phyloP scores from a whole-genome alignment of 768 basidiomycete genomes.

The Neoboletus brunneissimus region DNA sequence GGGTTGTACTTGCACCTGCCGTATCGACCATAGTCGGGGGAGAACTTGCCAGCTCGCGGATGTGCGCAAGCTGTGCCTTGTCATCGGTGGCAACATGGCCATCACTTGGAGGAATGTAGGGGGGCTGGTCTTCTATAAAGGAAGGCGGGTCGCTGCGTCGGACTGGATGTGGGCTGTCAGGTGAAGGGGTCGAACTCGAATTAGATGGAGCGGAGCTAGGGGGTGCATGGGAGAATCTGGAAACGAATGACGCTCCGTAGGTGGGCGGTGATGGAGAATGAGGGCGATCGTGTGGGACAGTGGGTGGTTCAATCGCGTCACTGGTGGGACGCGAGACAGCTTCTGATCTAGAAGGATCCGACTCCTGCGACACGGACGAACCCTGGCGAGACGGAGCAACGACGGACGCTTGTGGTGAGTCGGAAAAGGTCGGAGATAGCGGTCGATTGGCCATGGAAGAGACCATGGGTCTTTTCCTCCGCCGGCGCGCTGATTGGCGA shows the following conservation, averaged over 20 bases:
- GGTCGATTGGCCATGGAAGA: constrained; percentile 10
- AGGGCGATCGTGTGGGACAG: constrained; percentile 9
- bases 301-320: constrained; percentile 1
- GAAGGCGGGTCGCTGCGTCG: constrained; percentile 4
- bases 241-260: constrained; percentile 38
- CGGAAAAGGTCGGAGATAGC: constrained; percentile 18
- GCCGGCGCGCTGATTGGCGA: constrained; percentile 57
- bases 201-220: constrained; percentile 4
- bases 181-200: constrained; percentile 11
- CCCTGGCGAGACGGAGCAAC: constrained; percentile 21
- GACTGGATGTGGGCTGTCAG: constrained; percentile 4
- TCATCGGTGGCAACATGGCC: constrained; percentile 71
- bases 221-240: constrained; percentile 6
- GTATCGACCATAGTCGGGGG: constrained; percentile 37
- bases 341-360: constrained; percentile 6
- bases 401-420: constrained; percentile 9
- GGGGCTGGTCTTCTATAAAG: constrained; percentile 16
- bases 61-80: constrained; percentile 53
- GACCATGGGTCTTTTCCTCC: constrained; percentile 33
- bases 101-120: constrained; percentile 33
- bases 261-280: constrained; percentile 40
- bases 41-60: constrained; percentile 50
- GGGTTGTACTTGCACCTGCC: constrained; percentile 13
- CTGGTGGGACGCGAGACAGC: background rate
- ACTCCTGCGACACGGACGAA: constrained; percentile 24